Conservation (phyloP, 164 flowering plant genomes). For the Taxillus chinensis region DNA sequence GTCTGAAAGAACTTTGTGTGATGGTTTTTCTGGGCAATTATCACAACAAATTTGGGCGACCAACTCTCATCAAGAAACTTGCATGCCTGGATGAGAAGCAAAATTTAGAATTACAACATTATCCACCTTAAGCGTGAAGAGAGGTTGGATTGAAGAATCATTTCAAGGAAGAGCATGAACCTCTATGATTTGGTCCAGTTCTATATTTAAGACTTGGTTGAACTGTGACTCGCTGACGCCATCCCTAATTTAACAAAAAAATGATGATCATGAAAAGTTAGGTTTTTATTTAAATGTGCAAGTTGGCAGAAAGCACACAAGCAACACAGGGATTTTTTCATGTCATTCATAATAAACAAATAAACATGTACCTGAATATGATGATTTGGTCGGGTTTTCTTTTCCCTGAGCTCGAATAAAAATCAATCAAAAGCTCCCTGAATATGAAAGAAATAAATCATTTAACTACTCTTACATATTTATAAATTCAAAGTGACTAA, state of each 20-base stretch:
- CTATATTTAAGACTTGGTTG: slow-evolving; percentile 74
- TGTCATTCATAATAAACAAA: background rate
- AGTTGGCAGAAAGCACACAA: no score
- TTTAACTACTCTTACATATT: background rate
- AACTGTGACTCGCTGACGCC: slow-evolving; percentile 96
- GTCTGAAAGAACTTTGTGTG: slow-evolving; percentile 76
- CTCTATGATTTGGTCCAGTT: slow-evolving; percentile 76
- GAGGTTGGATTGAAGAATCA: background rate
- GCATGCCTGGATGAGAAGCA: slow-evolving; percentile 47
- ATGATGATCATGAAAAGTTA: background rate
- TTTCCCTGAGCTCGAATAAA: slow-evolving; percentile 56
- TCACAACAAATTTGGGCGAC: slow-evolving; percentile 60
- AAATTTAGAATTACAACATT: background rate
- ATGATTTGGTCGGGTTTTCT: slow-evolving; percentile 84
- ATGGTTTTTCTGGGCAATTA: slow-evolving; percentile 86
- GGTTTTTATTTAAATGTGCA: no score
- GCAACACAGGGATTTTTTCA: no score
- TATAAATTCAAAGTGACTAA: background rate
- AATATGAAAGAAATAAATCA: background rate
- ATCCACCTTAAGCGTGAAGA: background rate
- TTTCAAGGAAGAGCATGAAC: slow-evolving; percentile 15
- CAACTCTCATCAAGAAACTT: slow-evolving; percentile 65
- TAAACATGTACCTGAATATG: slow-evolving; percentile 55
- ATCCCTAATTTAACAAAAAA: slow-evolving; percentile 34
- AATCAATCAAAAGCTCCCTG: slow-evolving; percentile 78